Base-by-base conservation (phyloP, 345 rosid genomes). In the Sisymbrium altissimum region DNA sequence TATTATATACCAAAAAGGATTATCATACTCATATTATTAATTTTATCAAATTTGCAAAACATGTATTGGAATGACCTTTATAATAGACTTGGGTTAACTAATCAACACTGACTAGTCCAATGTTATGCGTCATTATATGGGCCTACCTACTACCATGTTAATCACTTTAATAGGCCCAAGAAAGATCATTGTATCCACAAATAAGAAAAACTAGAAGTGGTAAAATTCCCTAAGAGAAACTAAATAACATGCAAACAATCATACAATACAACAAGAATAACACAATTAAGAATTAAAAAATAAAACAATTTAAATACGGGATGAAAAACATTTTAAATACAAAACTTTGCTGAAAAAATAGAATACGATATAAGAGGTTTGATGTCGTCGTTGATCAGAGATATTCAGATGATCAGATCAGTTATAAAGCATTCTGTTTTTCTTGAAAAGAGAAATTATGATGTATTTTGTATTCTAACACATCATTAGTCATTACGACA, bases 401-500 rank as follows among this genome's bases (percentile, higher is more conserved):
- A 10, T 27, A 49, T 11, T 49, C 55, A 4, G 30, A 49, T 49
- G 8, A 49, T 49, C 55, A 4, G 30, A 49, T 49, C n/a, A 49
- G 4, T 49, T 4, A 21, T 27, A 49, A 49, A 21, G 55, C 55
- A 21, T 49, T 49, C 23, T 21, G 4, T 19, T 21, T 48, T 19
- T 25, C 38, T 63, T 43, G 39, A 64, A 18, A 64, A 30, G 41
- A 53, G 41, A 41, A 25, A 27, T 4, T 36, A 10, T 18, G 49
- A 43, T 44, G 36, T 17, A 23, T 14, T 32, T 36, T 4, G 17
- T 48, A 15, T 35, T 39, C 48, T 33, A 64, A 54, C 69, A 63
- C 76, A 29, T 38, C 50, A 61, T 30, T 44, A 43, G 71, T 56
- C 59, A 45, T 65, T 27, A 33, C 10, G 39, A 65, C 50, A 38